Evolutionary conservation across 768 basidiomycete genomes (phyloP), one percentile per base, ranked within the genome.

Genomic region (Boletus insuetus): DNA sequence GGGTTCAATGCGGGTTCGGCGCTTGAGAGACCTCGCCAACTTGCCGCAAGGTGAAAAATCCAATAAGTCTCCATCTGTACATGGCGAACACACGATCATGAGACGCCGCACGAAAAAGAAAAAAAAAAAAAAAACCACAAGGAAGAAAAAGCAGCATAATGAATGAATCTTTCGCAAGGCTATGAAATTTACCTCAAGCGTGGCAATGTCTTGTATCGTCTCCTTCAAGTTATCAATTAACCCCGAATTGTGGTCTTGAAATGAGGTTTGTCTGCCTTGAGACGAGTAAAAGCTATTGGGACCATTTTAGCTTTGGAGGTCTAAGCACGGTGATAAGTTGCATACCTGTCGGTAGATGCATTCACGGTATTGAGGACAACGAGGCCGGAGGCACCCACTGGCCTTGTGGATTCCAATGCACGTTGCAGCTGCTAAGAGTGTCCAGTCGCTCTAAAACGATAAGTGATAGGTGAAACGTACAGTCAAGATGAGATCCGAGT

Each of bases 31-130:
- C 72, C 72, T 49, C 66, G 74, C 87, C 88, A 91, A 61, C 83
- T 85, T 20, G 79, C 77, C 3, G 91, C 89, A 14, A 92, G 81
- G 69, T 93, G 91, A 63, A 85, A 82, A 46, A 92, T 71, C 73
- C 90, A 90, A 68, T 88, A 89, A 0, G 88, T 90, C 67, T 91
- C 89, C 90, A 92, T 93, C 91, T 92, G 50, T 50, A 52, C 44
- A 50, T 49, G 11, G 16, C 7, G 14, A 32, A 41, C 29, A 51
- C 2, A 17, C n/a, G 16, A 39, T 16, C 5, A 14, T 58, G 37
- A 65, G 57, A 42, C 20, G 13, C 20, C 22, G 12, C 22, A 17
- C 37, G 1, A 24, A 34, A 35, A 39, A 49, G 26, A 6, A 34
- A 38, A 14, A 38, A 38, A 38, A 7, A 38, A 35, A 13, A 35